Evolutionary conservation across 1,284 basidiomycete species (phyloP).

Genomic region (Rhizoctonia solani): DNA sequence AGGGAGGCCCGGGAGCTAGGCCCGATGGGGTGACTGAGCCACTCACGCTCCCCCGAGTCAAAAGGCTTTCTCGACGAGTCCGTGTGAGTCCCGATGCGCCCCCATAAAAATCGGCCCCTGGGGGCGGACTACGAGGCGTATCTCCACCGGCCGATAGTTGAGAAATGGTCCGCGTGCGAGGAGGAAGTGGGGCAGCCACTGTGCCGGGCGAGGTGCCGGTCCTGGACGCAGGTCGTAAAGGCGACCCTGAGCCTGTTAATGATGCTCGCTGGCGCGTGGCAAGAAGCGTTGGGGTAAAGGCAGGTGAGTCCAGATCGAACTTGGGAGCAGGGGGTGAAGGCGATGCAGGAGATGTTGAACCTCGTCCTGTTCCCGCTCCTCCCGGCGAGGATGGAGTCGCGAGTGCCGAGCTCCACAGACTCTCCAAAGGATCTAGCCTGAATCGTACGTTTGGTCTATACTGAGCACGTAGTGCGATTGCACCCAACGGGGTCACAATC

Average conservation of each 20-base stretch:
- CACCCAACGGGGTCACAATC: constrained; percentile 68
- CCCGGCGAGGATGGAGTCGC: constrained; percentile 45
- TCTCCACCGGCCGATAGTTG: constrained; percentile 14
- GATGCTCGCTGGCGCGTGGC: constrained; percentile 50
- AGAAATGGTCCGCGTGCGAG: background rate
- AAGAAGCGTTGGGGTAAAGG: constrained; percentile 64
- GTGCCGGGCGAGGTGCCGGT: background rate
- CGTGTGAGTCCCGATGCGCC: constrained; percentile 15
- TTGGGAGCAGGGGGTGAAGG: background rate
- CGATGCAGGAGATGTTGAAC: background rate
- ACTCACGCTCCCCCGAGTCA: background rate
- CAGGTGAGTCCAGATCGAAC: constrained; percentile 46
- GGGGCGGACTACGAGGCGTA: background rate
- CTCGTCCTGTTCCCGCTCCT: constrained; percentile 43
- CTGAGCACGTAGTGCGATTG: constrained; percentile 60
- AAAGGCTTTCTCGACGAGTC: constrained; percentile 19
- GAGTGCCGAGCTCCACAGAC: constrained; percentile 70
- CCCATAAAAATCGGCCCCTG: background rate
- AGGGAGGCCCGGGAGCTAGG: background rate
- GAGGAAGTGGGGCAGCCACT: background rate
- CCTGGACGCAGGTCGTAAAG: constrained; percentile 8
- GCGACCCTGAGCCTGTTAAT: constrained; percentile 26
- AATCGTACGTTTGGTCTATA: constrained; percentile 71
- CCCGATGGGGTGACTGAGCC: background rate
- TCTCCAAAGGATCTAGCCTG: constrained; percentile 72